Base-by-base conservation (phyloP, 2,329 filamentous ascomycete genomes). In the Ceratocystiopsis sp. region DNA sequence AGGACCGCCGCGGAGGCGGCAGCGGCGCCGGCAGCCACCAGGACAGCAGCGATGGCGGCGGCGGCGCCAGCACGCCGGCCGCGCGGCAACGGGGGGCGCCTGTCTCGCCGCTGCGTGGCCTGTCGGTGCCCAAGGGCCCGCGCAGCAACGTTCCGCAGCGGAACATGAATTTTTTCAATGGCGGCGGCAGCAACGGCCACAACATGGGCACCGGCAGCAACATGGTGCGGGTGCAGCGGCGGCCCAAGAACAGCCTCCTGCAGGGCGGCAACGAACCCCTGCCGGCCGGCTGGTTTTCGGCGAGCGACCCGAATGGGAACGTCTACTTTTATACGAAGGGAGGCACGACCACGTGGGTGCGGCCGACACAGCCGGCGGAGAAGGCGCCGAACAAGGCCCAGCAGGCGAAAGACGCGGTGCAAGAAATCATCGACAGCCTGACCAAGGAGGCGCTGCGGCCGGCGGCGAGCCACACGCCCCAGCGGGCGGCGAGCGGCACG, bases 321-420 rank as follows among this genome's bases (percentile, higher is more conserved):
- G 74, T 73, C 15, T 95, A 96, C 59, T 96, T 86, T 59, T 96
- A 95, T 59, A 84, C 79, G 47, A 75, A 78, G 48, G 71, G 69
- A 34, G 86, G 86, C 17, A 68, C 71, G 41, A 86, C 83, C 5
- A 89, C 84, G 32, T 96, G 89, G 87, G 71, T 77, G 48, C 68
- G 78, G 45, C 91, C 89, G 14, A 83, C 75, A 2, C 66, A 71
- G 40, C 75, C 85, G 17, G 76, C 81, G 8, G 65, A 73, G 18
- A 84, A 80, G 54, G 70, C 68, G 10, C 76, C 80, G n/a, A 73
- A 78, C 43, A 79, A 68, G 52, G 68, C 67, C 3, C 60, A 67
- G 47, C 67, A 77, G 52, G 67, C 84, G 50, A 75, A 84, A 49
- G 75, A 86, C 54, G 69, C 76, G 14, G 68, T 95, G 18, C 83